A percentile compares a stretch with the other conserved stretches of the same genome.
Conservation (phyloP, 108 stramenopile species). For the Skeletonema grethae region DNA sequence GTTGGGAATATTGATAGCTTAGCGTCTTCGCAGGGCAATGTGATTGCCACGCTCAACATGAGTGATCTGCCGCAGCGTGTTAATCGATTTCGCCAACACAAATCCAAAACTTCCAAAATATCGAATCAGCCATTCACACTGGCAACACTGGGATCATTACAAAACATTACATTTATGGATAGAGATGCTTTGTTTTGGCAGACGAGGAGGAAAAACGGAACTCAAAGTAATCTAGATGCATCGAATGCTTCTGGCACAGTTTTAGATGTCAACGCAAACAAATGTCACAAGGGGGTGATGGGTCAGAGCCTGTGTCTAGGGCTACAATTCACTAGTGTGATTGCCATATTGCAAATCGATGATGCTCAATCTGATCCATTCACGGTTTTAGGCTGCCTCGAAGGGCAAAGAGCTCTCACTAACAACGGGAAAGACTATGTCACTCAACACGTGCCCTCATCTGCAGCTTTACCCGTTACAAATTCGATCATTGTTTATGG, state of each 20-base stretch:
- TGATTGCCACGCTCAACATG: slow-evolving; percentile 25
- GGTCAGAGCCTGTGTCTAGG: slow-evolving; percentile 21
- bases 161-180: slow-evolving; percentile 31
- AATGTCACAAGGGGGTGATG: slow-evolving; percentile 1
- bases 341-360: slow-evolving; percentile 16
- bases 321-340: slow-evolving; percentile 33
- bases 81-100: slow-evolving; percentile 16
- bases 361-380: slow-evolving; percentile 4
- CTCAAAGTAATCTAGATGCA: slow-evolving; percentile 10
- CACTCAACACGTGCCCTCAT: slow-evolving; percentile 32
- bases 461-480: slow-evolving; percentile 35
- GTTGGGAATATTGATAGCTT: neutral
- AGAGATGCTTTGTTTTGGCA: slow-evolving; percentile 24
- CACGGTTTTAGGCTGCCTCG: slow-evolving; percentile 29
- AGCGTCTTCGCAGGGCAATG: neutral
- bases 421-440: slow-evolving; percentile 30
- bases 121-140: slow-evolving; percentile 1
- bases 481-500: slow-evolving; percentile 39
- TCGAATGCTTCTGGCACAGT: slow-evolving; percentile 34
- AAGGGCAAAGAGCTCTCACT: slow-evolving; percentile 21
- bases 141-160: slow-evolving; percentile 27
- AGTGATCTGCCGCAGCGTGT: slow-evolving; percentile 15
- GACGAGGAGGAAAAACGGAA: slow-evolving; percentile 14
- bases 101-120: slow-evolving; percentile 5
- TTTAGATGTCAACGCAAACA: slow-evolving; percentile 24